phyloP scores from a whole-genome alignment of 768 basidiomycete species.

The Lactarius akahatsu region DNA sequence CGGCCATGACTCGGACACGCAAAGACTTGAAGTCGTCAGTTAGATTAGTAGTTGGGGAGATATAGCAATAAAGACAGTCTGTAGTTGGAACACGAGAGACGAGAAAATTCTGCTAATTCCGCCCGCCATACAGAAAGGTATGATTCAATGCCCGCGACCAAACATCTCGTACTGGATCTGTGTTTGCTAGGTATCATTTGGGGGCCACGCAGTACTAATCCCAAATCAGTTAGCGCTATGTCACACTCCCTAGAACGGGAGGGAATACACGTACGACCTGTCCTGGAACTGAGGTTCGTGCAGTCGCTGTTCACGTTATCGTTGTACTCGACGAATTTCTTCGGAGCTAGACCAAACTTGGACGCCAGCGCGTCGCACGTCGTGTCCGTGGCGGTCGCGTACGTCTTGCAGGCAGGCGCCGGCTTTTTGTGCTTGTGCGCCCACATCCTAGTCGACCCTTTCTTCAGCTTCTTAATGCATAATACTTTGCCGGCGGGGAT shows the following conservation, averaged over 20 bases:
- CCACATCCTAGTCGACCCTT: no score
- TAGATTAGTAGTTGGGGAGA: no score
- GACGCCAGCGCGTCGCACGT: constrained; percentile 7
- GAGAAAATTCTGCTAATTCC: background rate
- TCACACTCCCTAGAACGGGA: background rate
- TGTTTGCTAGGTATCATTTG: constrained; percentile 3
- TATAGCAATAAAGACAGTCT: background rate
- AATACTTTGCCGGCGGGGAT: background rate
- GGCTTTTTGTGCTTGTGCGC: no score
- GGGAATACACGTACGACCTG: constrained; percentile 8
- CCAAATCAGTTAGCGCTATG: background rate
- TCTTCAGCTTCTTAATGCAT: background rate
- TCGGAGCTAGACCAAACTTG: background rate
- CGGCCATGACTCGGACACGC: no score
- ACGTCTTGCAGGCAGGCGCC: constrained; percentile 18
- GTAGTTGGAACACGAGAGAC: background rate
- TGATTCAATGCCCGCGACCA: background rate
- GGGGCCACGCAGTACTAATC: constrained; percentile 20
- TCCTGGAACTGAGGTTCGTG: constrained; percentile 10
- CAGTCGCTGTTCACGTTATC: constrained; percentile 17
- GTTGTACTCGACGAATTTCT: constrained; percentile 12
- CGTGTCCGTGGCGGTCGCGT: constrained; percentile 13
- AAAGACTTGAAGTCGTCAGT: no score
- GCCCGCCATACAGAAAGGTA: background rate
- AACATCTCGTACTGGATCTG: background rate